A percentile compares a stretch with the other conserved stretches of the same genome.
These are phyloP conservation scores for Fusarium sp. DNA, from an alignment of 2,329 filamentous ascomycete species.

Conservation along the genomic window DNA sequence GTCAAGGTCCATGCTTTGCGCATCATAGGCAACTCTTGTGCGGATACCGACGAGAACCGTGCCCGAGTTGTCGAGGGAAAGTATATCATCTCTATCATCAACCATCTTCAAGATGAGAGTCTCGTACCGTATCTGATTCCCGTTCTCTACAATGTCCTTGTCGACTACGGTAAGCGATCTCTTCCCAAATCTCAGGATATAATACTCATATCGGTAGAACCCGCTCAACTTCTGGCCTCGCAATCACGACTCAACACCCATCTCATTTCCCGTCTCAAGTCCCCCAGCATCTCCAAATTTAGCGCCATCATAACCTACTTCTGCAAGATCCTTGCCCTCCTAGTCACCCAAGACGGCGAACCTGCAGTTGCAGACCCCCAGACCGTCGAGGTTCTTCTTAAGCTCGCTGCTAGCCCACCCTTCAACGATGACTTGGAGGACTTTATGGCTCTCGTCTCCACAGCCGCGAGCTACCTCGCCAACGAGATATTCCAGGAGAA, in stretches of 20 bases:
- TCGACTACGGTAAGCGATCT: conserved; percentile 64
- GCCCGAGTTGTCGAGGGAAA: conserved; percentile 60
- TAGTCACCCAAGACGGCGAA: conserved; percentile 62
- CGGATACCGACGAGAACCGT: conserved; percentile 69
- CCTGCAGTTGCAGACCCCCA: conserved; percentile 52
- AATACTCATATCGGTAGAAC: conserved; percentile 52
- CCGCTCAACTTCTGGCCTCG: conserved; percentile 64
- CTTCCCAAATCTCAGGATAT: fast-evolving
- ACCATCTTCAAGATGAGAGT: conserved; percentile 56
- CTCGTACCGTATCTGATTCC: conserved; percentile 63
- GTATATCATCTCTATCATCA: conserved; percentile 57
- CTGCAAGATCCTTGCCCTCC: conserved; percentile 64
- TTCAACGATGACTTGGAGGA: conserved; percentile 60
- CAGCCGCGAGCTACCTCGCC: conserved; percentile 64
- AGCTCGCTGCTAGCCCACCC: conserved; percentile 54
- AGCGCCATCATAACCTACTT: conserved; percentile 59
- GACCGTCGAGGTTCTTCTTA: conserved; percentile 60
- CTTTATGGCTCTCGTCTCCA: conserved; percentile 60
- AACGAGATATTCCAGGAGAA: conserved; percentile 59
- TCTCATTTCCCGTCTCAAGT: conserved; percentile 59
- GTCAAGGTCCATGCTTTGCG: conserved; percentile 65
- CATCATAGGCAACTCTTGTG: conserved; percentile 68
- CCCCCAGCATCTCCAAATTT: conserved; percentile 53
- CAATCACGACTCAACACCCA: conserved; percentile 58
- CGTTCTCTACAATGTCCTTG: conserved; percentile 68